A percentile compares a stretch with the other conserved stretches of the same genome.
These are phyloP conservation scores for Pneumocystis sp. DNA, from an alignment of 1,139 yeast species.

Conservation along the genomic window DNA sequence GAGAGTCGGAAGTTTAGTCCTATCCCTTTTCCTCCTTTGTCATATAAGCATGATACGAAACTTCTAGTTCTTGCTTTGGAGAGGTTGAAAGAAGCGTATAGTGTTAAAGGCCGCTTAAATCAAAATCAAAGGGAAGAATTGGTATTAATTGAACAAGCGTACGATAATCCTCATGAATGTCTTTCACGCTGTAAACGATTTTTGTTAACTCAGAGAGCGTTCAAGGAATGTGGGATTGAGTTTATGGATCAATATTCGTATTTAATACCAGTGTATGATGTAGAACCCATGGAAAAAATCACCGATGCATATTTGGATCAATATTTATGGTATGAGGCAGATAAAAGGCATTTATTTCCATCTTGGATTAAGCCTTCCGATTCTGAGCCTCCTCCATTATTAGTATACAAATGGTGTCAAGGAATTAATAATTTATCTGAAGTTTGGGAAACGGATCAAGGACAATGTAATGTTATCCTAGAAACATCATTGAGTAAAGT, in stretches of 20 bases:
- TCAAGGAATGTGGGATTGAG: conserved; percentile 74
- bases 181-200: conserved; percentile 70
- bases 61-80: conserved; percentile 78
- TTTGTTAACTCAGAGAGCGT: conserved; percentile 74
- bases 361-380: conserved; percentile 95
- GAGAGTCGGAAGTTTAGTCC: conserved; percentile 73
- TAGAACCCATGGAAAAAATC: conserved; percentile 86
- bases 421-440: conserved; percentile 69
- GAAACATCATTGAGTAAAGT: conserved; percentile 58
- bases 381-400: conserved; percentile 78
- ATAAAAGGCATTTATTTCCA: conserved; percentile 74
- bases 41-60: conserved; percentile 88
- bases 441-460: conserved; percentile 65
- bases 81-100: conserved; percentile 65
- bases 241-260: conserved; percentile 87
- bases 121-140: conserved; percentile 83
- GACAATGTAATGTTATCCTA: conserved; percentile 71
- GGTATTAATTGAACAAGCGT: conserved; percentile 88
- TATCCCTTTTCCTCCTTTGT: conserved; percentile 84
- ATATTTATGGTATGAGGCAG: conserved; percentile 92
- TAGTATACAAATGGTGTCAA: conserved; percentile 90
- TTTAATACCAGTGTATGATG: conserved; percentile 67
- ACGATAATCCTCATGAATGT: conserved; percentile 91
- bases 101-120: conserved; percentile 71
- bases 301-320: conserved; percentile 95